Base-by-base conservation (phyloP, 495 filamentous ascomycete species). In the Parathielavia appendiculata region DNA sequence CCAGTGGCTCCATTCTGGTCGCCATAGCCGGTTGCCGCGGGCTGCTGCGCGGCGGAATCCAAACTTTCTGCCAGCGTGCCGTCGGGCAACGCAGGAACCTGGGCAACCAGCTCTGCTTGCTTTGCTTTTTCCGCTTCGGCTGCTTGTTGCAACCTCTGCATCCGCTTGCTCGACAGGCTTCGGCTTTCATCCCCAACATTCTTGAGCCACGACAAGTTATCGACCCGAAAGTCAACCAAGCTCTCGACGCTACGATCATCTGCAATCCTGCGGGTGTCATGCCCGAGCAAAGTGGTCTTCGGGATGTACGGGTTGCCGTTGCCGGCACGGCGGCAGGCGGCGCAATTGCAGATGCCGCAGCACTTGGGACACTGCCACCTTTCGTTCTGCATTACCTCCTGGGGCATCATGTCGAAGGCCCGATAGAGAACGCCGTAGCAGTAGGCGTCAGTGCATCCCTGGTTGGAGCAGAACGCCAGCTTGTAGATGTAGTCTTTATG, bases 311-410 rank as follows among this genome's bases (percentile, higher is more conserved):
- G 91, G 12, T 56, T 66, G 23, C 67, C 73, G 40, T 64, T 65
- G 0, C 68, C 68, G 16, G 61, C 59, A 41, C 72, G 75, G 23
- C 88, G 84, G 70, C 93, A 98, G 16, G 76, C 76, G 10, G 83
- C 86, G 64, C 90, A 95, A 57, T 89, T 92, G 79, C 93, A 98
- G 16, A 88, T 86, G 34, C 84, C 82, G 8, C 79, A 78, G 65
- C 93, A 98, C 57, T 84, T 89, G 0, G 93, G 93, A 63, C 93
- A 98, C 64, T 84, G 76, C 92, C 92, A 98, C 41, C 83, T 72
- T 55, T 83, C 79, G 35, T 87, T 79, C 64, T 91, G 85, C 86
- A 97, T 87, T 0, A 87, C 79, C 11, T 81, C 74, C 64, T 87
- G 82, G 0, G 93, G 93, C 76, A 86, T 84, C 60, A 90, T 77